Percentiles rank a stretch among this genome's conserved stretches.
These are phyloP conservation scores for Delitschia confertaspora DNA, from an alignment of 495 filamentous ascomycete species.

Conservation along the genomic window DNA sequence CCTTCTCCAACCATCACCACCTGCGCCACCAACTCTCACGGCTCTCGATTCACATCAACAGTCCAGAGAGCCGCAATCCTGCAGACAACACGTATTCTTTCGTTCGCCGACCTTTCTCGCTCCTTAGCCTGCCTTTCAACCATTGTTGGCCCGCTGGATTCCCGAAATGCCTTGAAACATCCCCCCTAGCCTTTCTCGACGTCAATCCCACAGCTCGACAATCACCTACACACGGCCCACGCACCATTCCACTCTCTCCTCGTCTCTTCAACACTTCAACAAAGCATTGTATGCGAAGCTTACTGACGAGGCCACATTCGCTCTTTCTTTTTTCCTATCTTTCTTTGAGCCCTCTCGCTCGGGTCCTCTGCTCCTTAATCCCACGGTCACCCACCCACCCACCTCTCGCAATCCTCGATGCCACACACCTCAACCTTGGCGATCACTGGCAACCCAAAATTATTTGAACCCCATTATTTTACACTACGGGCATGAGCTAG, in stretches of 20 bases:
- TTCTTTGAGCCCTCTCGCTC: conserved; percentile 4
- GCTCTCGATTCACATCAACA: no score
- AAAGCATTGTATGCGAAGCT: no score
- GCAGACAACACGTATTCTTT: no score
- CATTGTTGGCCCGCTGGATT: background rate
- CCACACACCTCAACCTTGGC: conserved; percentile 16
- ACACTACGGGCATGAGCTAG: conserved; percentile 19
- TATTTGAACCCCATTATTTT: background rate
- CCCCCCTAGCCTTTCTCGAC: no score
- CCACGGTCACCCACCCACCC: conserved; percentile 1
- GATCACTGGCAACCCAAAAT: background rate
- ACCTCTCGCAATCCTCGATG: conserved; percentile 7
- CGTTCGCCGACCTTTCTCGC: conserved; percentile 1
- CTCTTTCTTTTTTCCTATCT: conserved; percentile 1
- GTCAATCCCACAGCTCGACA: no score
- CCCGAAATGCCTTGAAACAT: conserved; percentile 16
- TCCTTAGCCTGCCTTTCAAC: conserved; percentile 7
- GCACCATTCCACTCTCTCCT: no score
- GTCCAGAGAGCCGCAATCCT: no score
- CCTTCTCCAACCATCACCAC: no score
- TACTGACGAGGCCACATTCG: conserved; percentile 5
- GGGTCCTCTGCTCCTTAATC: background rate
- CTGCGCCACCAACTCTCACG: no score
- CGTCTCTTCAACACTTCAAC: no score
- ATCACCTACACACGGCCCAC: no score